Conservation (phyloP, 2,329 filamentous ascomycete genomes). For the Fragosphaeria purpurea region DNA sequence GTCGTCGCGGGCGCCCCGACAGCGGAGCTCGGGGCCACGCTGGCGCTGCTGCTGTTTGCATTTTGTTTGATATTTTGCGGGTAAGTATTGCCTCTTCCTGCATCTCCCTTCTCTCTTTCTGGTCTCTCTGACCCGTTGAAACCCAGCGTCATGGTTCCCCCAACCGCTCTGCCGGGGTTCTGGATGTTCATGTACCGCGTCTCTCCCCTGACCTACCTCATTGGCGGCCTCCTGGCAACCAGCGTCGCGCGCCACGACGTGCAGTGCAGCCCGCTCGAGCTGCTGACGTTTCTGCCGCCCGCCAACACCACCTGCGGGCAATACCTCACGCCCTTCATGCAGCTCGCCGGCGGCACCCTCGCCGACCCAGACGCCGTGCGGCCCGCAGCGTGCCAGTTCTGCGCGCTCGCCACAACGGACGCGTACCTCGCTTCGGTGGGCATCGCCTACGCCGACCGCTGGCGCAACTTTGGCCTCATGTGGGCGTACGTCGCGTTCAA, state of each 20-base stretch:
- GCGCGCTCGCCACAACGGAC: conserved; percentile 50
- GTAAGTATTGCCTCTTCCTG: conserved; percentile 26
- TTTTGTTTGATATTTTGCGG: conserved; percentile 48
- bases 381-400: conserved; percentile 50
- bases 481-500: conserved; percentile 60
- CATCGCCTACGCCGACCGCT: conserved; percentile 47
- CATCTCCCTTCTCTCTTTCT: conserved; percentile 20
- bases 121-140: not conserved
- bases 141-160: conserved; percentile 44
- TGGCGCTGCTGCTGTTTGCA: conserved; percentile 49
- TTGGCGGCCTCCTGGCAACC: conserved; percentile 57
- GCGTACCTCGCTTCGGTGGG: conserved; percentile 41
- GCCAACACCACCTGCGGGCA: conserved; percentile 49
- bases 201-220: conserved; percentile 50
- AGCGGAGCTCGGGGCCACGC: conserved; percentile 55
- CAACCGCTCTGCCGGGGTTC: conserved; percentile 53
- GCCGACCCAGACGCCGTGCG: conserved; percentile 46
- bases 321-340: conserved; percentile 52
- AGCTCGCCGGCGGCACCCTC: conserved; percentile 42
- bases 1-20: conserved; percentile 56
- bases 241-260: conserved; percentile 48
- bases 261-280: conserved; percentile 44
- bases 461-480: conserved; percentile 62
- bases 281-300: conserved; percentile 55
- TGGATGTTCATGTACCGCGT: conserved; percentile 71